Base-by-base conservation (phyloP, 208 protist genomes). In the Acanthamoeba triangularis region DNA sequence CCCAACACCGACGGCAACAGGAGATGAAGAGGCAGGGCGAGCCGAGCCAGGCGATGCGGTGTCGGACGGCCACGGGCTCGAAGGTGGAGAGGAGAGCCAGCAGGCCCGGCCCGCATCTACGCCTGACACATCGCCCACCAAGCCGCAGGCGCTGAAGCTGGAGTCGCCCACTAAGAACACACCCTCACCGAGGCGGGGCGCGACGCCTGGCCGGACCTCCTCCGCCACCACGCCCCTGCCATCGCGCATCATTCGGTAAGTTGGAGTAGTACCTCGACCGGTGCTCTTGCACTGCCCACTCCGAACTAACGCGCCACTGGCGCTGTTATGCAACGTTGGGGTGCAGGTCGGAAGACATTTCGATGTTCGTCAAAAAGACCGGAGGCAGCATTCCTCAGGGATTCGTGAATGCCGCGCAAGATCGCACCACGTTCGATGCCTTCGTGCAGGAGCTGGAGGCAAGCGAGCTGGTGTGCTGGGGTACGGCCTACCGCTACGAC, bases 391-490 rank as follows among this genome's bases (percentile, higher is more conserved):
- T 41, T 14, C 80, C 80, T 25, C 80, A 88, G 80, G 80, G 80
- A 0, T 88, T 88, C 14, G 33, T 88, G 14, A 44, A 88, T 30
- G 80, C 30, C 23, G 6, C 80, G 16, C 41, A 88, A 35, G 80
- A 88, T 30, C 80, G 80, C 28, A 28, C 80, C 49, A 88, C 80
- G 11, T 88, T 88, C 25, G 49, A 88, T 11, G 49, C 80, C 28
- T 88, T 88, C 8, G 30, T 25, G 10, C 80, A 88, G 80, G 80
- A 88, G 20, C 35, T 88, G 80, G 80, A 88, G 28, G 20, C 11
- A 16, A 88, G 80, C 52, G 80, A 88, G 80, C 80, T 63, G 25
- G 80, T 88, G n/a, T 88, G 80, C 52, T 88, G 80, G 80, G 80
- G 80, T 30, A 88, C 49, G 0, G 52, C 49, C 11, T 88, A 88